Base-by-base conservation (phyloP, 345 rosid species). In the Zanthoxylum bungeanum region DNA sequence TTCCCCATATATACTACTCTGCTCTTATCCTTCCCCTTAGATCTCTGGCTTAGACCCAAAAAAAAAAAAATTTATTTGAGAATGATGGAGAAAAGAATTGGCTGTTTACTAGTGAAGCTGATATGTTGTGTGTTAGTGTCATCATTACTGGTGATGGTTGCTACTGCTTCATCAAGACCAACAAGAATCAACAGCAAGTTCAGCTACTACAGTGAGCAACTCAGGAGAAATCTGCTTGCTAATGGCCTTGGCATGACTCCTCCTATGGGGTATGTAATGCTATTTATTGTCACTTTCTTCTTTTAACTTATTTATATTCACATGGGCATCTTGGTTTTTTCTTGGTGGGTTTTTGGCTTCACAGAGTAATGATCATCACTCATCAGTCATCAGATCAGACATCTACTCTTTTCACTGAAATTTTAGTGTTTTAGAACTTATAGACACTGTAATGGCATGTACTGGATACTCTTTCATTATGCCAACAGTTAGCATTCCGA, bases 241-340 rank as follows among this genome's bases (percentile, higher is more conserved):
- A 91, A 88, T 79, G 88, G 91, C 6, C 86, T 88, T 36, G 90
- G 85, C 33, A 66, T 76, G 70, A 87, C 96, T 85, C 93, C 96
- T 80, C 93, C 89, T 50, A 88, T 91, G 96, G 96, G 96, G 90
- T 85, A 44, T 14, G 49, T 4, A 12, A 14, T 44, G 49, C 16
- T 4, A 44, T n/a, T n/a, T n/a, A n/a, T 5, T 49, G 34, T 40
- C 1, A 58, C 46, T 40, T 66, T 53, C 70, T 36, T 1, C 69
- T 25, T 69, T n/a, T 14, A 14, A 16, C 49, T 44, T 44, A 0
- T 19, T 14, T n/a, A n/a, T n/a, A n/a, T n/a, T n/a, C n/a, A n/a
- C n/a, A n/a, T n/a, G n/a, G n/a, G n/a, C n/a, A n/a, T n/a, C n/a
- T n/a, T n/a, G n/a, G n/a, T n/a, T n/a, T n/a, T n/a, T n/a, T n/a